Conservation (phyloP, 2,329 filamentous ascomycete species). For the Talaromyces funiculosus region DNA sequence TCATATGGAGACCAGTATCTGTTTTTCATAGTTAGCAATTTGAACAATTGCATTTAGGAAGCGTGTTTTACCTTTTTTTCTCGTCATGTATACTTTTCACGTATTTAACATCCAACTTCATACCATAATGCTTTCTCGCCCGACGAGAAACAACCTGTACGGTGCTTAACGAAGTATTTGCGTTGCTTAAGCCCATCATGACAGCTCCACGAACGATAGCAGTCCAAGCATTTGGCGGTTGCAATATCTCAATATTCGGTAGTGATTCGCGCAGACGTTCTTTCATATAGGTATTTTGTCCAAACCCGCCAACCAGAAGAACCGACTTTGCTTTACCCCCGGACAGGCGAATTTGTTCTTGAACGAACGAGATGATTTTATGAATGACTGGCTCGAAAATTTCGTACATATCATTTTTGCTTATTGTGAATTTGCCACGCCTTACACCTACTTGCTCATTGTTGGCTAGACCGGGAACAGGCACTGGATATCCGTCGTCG, state of each 20-base stretch:
- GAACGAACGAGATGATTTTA: background rate
- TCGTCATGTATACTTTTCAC: background rate
- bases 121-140: conserved; percentile 1
- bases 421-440: background rate
- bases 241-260: background rate
- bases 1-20: background rate
- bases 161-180: background rate
- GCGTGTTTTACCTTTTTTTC: background rate
- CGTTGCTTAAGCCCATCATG: background rate
- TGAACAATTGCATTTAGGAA: background rate
- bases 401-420: background rate
- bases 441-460: background rate
- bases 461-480: background rate
- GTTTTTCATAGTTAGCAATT: background rate
- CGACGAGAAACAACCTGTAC: background rate
- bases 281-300: background rate
- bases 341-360: background rate
- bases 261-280: background rate
- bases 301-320: background rate
- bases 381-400: background rate
- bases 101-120: background rate
- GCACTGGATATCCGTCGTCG: background rate
- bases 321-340: background rate
- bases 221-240: background rate
- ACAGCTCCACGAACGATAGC: background rate